Conservation (phyloP, 169 alveolate species). For the Plasmodium falciparum region DNA sequence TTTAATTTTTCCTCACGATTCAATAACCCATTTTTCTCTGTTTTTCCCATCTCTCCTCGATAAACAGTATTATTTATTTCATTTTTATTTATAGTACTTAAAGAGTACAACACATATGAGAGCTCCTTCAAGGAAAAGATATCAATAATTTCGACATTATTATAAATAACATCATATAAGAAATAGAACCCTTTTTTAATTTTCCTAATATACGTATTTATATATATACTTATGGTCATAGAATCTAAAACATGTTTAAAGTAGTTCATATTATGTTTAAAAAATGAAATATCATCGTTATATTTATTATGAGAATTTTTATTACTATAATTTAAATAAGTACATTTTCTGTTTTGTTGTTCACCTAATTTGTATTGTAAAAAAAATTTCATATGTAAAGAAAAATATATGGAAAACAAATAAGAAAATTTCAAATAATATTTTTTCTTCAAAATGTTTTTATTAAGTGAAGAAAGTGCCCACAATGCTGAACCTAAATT, state of each 20-base stretch:
- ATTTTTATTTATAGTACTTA: conserved; percentile 18
- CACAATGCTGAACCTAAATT: conserved; percentile 61
- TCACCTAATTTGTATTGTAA: conserved; percentile 1
- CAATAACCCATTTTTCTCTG: not conserved
- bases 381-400: conserved; percentile 43
- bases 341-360: no score
- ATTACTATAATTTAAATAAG: not conserved
- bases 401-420: conserved; percentile 46
- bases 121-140: conserved; percentile 44
- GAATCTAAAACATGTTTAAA: conserved; percentile 33
- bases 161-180: conserved; percentile 40
- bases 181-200: conserved; percentile 47
- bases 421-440: conserved; percentile 41
- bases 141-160: conserved; percentile 2
- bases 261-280: conserved; percentile 9
- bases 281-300: conserved; percentile 5
- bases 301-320: not conserved
- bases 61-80: conserved; percentile 11
- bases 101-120: conserved; percentile 40
- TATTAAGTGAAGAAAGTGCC: conserved; percentile 55
- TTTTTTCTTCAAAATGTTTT: conserved; percentile 31
- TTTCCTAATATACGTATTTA: conserved; percentile 44
- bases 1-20: not conserved
- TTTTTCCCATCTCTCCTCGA: not conserved
- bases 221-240: conserved; percentile 58